Base-by-base conservation (phyloP, 345 rosid genomes). In the thale cress (Arabidopsis thaliana) region DNA sequence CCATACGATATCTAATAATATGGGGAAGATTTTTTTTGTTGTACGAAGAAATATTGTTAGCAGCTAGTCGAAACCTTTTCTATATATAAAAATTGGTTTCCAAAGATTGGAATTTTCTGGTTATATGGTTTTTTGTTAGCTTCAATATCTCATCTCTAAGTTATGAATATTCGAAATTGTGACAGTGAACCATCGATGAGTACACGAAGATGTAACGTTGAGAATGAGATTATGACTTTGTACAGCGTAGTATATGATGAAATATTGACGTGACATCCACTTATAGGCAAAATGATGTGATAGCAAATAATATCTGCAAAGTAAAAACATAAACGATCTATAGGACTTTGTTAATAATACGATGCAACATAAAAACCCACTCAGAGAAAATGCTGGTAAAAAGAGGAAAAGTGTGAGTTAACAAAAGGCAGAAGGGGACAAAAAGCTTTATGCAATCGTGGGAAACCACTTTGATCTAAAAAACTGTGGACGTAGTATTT, bases 381-480 rank as follows among this genome's bases (percentile, higher is more conserved):
- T 59, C 22, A 6, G 40, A 50, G 74, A 75, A 51, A 51, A 66
- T 41, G 38, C 7, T 8, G 79, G 62, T 46, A 64, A 14, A 53
- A 73, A 74, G 49, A 44, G 12, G 22, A 53, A 62, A 73, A 62
- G 53, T 48, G 14, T 2, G 28, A 24, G 44, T 14, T 30, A 52
- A 53, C 36, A 67, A 75, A 38, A 45, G 45, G 25, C 11, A 57
- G 0, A 67, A 32, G 33, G 40, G 64, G 69, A 41, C 64, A 60
- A 67, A 67, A 30, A 42, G 49, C 49, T 34, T 52, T 60, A n/a
- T 61, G 44, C 59, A 22, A 76, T 69, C 59, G 75, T 76, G 80
- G 80, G 41, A 69, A 69, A 60, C 75, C 71, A 76, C 75, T 53
- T 53, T 69, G 59, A 62, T 69, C 46, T 33, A 40, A 41, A 52